These are phyloP conservation scores for Psidium guajava DNA, from an alignment of 345 rosid species.

Conservation along the genomic window DNA sequence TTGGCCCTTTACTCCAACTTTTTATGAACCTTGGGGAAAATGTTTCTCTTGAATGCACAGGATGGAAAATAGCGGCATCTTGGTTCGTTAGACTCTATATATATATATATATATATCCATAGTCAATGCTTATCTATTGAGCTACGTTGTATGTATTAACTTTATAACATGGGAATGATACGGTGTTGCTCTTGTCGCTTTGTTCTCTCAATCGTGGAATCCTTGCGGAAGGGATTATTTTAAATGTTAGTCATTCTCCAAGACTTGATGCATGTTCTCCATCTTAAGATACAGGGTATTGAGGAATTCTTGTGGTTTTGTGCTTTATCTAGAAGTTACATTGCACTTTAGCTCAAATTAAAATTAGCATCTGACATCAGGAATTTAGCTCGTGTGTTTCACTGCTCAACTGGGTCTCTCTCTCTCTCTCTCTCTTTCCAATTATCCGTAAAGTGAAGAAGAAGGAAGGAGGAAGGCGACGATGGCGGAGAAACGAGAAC, in stretches of 20 bases:
- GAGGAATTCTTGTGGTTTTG: neutral
- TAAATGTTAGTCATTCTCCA: neutral
- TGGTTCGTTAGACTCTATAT: neutral
- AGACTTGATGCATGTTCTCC: neutral
- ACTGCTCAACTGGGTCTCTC: too few relatives aligned
- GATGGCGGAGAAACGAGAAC: too few relatives aligned
- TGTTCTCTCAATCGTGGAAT: neutral
- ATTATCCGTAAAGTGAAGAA: too few relatives aligned
- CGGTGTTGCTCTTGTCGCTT: neutral
- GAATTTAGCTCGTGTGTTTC: conserved; percentile 89
- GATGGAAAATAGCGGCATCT: neutral
- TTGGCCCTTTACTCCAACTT: neutral
- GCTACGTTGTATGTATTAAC: neutral
- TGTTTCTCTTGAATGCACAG: neutral
- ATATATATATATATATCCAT: neutral
- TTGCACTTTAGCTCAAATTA: neutral
- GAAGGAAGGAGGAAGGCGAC: too few relatives aligned
- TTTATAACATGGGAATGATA: neutral
- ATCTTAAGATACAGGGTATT: neutral
- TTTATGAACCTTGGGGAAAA: neutral
- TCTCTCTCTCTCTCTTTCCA: too few relatives aligned
- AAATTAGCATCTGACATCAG: conserved; percentile 15
- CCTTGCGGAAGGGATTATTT: neutral
- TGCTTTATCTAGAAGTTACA: neutral
- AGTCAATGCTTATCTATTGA: neutral